Base-by-base conservation (phyloP, 2,329 filamentous ascomycete species). In the Xenoacremonium recifei region DNA sequence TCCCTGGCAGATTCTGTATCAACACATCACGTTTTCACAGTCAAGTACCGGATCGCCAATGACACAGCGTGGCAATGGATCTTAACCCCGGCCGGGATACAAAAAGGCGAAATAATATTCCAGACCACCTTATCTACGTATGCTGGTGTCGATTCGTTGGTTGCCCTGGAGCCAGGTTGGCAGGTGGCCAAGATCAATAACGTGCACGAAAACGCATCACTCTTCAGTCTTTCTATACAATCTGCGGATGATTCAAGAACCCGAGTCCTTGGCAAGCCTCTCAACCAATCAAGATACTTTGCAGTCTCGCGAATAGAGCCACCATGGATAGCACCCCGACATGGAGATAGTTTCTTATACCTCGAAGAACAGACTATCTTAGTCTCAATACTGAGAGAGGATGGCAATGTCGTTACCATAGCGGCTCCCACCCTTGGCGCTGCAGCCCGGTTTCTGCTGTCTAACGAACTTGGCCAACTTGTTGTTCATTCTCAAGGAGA, bases 321-420 rank as follows among this genome's bases (percentile, higher is more conserved):
- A 23, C 35, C 35, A 4, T 37, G 23, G 35, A 37, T 37, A 17
- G 35, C 35, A 11, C 35, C 35, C 5, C 35, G 35, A 20, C 35
- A 37, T 18, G 35, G 35, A 4, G 35, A 37, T 16, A 21, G 27
- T 10, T 37, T 23, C 27, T 21, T 37, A 5, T 29, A 30, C 12
- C 21, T 30, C 11, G 21, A 21, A n/a, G 35, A 37, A 37, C 23
- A 23, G 15, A 37, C 35, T 3, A 29, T 37, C 20, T 13, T 37
- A 5, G 25, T 21, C 29, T 37, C 35, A 10, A 30, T 37, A 17
- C 16, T 37, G 15, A 37, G 23, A 17, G 9, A 9, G 19, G 35
- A 37, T 13, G 35, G 35, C 4, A 37, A 37, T n/a, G 4, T 30
- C 35, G n/a, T 37, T 13, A 37, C 23, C 10, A 17, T 37, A 6